phyloP scores from a whole-genome alignment of 1,284 basidiomycete genomes.

The Fomitopsis betulina region DNA sequence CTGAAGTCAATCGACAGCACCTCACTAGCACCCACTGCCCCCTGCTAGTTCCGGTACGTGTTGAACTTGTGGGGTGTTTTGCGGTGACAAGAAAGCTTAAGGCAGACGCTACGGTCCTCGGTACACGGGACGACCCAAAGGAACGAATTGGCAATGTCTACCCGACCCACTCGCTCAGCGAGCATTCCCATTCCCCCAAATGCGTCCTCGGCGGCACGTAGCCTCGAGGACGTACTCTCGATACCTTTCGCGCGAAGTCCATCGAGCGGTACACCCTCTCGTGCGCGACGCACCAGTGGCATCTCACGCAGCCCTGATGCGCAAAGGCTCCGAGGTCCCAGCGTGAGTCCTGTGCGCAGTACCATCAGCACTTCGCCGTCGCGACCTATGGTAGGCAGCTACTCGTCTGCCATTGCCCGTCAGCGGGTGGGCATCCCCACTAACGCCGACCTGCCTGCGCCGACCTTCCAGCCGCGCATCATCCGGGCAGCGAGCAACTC shows the following conservation, averaged over 20 bases:
- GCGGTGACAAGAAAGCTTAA: too few species aligned
- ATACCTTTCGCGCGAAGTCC: conserved; percentile 45
- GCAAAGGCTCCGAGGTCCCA: conserved; percentile 3
- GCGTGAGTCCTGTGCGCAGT: conserved; percentile 8
- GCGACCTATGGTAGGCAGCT: conserved; percentile 20
- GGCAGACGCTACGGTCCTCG: not conserved
- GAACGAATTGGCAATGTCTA: conserved; percentile 1
- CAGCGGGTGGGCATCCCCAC: conserved; percentile 7
- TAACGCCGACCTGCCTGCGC: conserved; percentile 9
- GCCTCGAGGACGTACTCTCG: conserved; percentile 58
- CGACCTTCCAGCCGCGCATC: conserved; percentile 58
- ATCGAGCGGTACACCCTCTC: conserved; percentile 15
- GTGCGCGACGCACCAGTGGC: conserved; percentile 21
- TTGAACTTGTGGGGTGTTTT: too few species aligned
- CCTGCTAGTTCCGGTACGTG: too few species aligned
- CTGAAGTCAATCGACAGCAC: too few species aligned
- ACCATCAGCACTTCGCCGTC: conserved; percentile 14
- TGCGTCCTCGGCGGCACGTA: conserved; percentile 38
- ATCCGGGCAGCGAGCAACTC: conserved; percentile 43
- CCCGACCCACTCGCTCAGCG: conserved; percentile 49
- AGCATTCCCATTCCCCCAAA: conserved; percentile 59
- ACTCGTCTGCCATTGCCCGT: conserved; percentile 10
- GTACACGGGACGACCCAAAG: not conserved
- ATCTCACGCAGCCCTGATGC: conserved; percentile 16
- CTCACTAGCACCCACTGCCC: too few species aligned